A percentile compares a stretch with the other conserved stretches of the same genome.
Conservation (phyloP, 2,329 filamentous ascomycete species). For the Colletotrichum sp. region DNA sequence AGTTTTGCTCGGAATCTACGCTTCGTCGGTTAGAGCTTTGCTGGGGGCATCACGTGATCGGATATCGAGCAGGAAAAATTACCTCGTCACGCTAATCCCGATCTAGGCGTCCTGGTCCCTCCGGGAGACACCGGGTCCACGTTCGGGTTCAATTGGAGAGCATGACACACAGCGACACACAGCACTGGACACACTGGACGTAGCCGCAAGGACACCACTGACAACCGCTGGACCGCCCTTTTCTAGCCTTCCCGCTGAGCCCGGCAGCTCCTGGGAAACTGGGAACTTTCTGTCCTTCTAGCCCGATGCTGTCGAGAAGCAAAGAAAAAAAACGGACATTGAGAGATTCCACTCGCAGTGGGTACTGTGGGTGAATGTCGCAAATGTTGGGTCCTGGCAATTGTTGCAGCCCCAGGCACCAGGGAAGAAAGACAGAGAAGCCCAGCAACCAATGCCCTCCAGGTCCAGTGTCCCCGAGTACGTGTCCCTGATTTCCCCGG, state of each 20-base stretch:
- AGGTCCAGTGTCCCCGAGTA: background rate
- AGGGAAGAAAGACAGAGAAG: background rate
- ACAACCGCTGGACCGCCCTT: background rate
- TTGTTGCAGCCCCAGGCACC: background rate
- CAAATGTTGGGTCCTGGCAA: slow-evolving; percentile 7
- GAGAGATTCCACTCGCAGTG: slow-evolving; percentile 10
- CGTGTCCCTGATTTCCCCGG: slow-evolving; percentile 1
- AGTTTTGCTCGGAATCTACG: slow-evolving; percentile 51
- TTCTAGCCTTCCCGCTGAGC: background rate
- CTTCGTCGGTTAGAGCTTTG: slow-evolving; percentile 52
- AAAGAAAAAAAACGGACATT: background rate
- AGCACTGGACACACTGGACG: background rate
- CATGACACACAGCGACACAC: background rate
- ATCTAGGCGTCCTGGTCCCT: slow-evolving; percentile 9
- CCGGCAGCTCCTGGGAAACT: background rate
- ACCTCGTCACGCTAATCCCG: slow-evolving; percentile 16
- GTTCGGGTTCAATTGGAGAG: slow-evolving; percentile 19
- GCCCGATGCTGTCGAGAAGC: background rate
- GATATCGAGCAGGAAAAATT: slow-evolving; percentile 18
- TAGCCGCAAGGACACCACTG: background rate
- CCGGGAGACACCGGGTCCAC: slow-evolving; percentile 16
- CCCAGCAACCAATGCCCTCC: background rate
- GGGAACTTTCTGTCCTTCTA: slow-evolving; percentile 9
- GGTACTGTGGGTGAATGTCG: slow-evolving; percentile 8
- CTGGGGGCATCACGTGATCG: slow-evolving; percentile 39